These are phyloP conservation scores for Apophysomyces trapeziformis DNA, from an alignment of 371 early-diverging fungal genomes.

Conservation along the genomic window DNA sequence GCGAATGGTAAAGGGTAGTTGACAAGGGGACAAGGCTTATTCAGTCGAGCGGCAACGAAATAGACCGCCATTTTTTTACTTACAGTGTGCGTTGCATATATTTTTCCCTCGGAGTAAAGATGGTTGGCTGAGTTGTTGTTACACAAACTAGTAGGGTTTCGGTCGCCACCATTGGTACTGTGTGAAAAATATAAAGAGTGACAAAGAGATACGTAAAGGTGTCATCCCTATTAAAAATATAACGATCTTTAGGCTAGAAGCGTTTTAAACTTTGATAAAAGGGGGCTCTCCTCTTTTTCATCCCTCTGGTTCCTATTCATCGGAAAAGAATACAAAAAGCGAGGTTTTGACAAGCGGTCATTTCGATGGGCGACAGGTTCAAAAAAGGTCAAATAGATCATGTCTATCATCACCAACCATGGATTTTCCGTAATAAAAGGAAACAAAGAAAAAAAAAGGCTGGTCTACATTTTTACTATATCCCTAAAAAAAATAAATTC, in stretches of 20 bases:
- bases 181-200: no score
- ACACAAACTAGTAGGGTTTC: neutral
- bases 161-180: neutral
- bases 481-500: neutral
- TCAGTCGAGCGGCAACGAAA: no score
- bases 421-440: neutral
- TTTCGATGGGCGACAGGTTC: neutral
- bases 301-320: neutral
- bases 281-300: no score
- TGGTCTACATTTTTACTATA: conserved; percentile 11
- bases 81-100: conserved; percentile 3
- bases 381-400: conserved; percentile 7
- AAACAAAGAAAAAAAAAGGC: neutral
- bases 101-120: neutral
- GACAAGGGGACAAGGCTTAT: neutral
- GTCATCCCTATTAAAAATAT: no score
- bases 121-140: neutral
- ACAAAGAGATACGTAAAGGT: no score
- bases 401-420: conserved; percentile 7
- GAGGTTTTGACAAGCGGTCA: neutral
- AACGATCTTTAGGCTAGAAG: no score
- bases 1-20: neutral
- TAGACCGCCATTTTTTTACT: neutral
- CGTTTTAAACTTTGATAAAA: no score
- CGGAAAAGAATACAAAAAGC: neutral